Evolutionary conservation across 768 basidiomycete species (phyloP), one percentile per base, ranked within the genome.

Genomic region (Suillus sp.): DNA sequence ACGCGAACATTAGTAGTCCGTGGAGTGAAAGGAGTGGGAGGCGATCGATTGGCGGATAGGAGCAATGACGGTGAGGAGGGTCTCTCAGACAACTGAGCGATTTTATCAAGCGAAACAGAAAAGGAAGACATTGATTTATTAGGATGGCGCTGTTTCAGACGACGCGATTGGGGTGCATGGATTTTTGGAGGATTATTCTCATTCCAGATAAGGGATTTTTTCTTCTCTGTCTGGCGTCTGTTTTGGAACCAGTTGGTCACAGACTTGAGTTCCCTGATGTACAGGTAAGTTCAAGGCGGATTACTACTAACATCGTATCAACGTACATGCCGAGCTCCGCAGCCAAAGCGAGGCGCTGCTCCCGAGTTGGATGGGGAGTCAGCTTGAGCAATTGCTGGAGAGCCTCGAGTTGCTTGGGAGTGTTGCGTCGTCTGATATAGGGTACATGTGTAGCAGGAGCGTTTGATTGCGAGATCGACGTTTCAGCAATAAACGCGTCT

Each of bases 201-300:
- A 38, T 61, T 70, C 45, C 48, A 65, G 4, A 66, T 53, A 48
- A 35, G 64, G 0, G 67, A 68, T 62, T 69, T 75, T 56, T 55
- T 72, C 60, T 69, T 68, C 13, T 67, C 67, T 20, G 72, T 87
- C 68, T 91, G 89, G 22, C 90, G 87, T 75, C 84, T 90, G 75
- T 92, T 92, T 74, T 92, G 91, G 71, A 91, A 91, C 91, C 91
- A 92, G 57, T 91, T 88, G 13, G 89, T 88, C 60, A 88, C 86
- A 1, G 86, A 87, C 68, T 86, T 87, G 34, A 83, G 79, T 71
- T 88, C 86, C 87, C 87, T 88, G 34, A 43, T 37, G 11, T 25
- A 55, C 27, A 22, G n/a, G 63, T 74, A 54, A 68, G 64, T 13
- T 45, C 11, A 45, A 47, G 18, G 37, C 32, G 4, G 13, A 22